phyloP scores from a whole-genome alignment of 352 stramenopile species.

The Globisporangium spiculum region DNA sequence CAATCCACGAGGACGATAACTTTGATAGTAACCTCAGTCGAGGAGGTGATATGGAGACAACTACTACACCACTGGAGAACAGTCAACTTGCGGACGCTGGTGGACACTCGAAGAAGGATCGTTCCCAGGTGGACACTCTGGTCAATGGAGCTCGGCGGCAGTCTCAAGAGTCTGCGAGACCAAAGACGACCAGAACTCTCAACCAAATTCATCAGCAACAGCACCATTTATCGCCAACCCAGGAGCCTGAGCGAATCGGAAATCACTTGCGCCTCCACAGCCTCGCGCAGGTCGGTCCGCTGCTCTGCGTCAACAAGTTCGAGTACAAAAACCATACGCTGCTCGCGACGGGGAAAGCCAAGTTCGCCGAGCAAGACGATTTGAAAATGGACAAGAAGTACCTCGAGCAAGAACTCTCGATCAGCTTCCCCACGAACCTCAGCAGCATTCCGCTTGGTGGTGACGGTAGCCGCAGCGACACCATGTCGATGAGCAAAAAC shows the following conservation, averaged over 20 bases:
- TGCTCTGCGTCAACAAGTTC: constrained; percentile 36
- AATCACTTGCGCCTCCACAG: constrained; percentile 35
- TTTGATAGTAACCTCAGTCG: neutral
- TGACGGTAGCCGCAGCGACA: neutral
- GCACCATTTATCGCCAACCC: neutral
- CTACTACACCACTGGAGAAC: neutral
- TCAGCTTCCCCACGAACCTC: constrained; percentile 29
- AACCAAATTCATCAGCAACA: neutral
- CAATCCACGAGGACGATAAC: constrained; percentile 11
- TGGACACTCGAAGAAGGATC: neutral
- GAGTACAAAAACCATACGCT: constrained; percentile 22
- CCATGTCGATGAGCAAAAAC: constrained; percentile 11
- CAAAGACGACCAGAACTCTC: neutral
- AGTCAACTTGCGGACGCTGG: neutral
- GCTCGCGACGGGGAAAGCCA: constrained; percentile 7
- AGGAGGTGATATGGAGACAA: constrained; percentile 4
- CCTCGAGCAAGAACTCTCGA: constrained; percentile 52
- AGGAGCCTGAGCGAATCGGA: neutral
- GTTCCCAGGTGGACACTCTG: neutral
- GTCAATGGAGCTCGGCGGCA: neutral
- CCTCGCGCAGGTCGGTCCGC: constrained; percentile 38
- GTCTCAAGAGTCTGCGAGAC: neutral
- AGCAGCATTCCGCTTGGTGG: neutral
- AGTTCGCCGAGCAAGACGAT: constrained; percentile 41
- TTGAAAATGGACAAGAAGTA: constrained; percentile 62